Evolutionary conservation across 352 stramenopile species (phyloP), one percentile per base, ranked within the genome.

Genomic region (Albugo laibachii): DNA sequence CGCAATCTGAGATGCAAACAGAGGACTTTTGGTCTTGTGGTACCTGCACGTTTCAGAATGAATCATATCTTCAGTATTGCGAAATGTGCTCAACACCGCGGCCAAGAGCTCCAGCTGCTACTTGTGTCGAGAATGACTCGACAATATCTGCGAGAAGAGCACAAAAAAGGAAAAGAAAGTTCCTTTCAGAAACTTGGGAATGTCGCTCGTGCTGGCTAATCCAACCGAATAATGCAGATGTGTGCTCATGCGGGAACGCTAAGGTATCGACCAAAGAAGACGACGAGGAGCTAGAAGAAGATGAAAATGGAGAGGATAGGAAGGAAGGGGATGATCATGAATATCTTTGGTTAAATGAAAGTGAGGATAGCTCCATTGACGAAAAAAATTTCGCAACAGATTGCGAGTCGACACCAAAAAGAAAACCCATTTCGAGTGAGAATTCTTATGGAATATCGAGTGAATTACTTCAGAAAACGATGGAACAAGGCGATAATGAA

Each of bases 161-260:
- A 83, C 71, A 35, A 84, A 72, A 36, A 86, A 71, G 15, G 71
- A 83, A 62, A 69, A 73, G 48, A 86, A 83, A 35, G 52, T 65
- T 24, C 48, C 59, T 40, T 57, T 54, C 13, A 62, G 65, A 55
- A 66, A 69, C 1, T 34, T 71, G 24, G 83, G 70, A 31, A 64
- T 41, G 8, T 44, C 83, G 11, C 83, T 71, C 36, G 74, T 69
- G 5, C 76, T 67, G 48, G 63, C 75, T 45, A 87, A 87, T 39
- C 70, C 70, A 47, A 62, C 24, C 24, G 77, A n/a, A 62, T 63
- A n/a, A 35, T 45, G 24, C 24, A 31, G 12, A 20, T 63, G 50
- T 47, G 49, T 21, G 41, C 53, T 6, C 54, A 49, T 41, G 53
- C 1, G 55, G 55, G 11, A 36, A 53, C 2, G 50, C 36, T 20